A percentile compares a stretch with the other conserved stretches of the same genome.
phyloP scores from a whole-genome alignment of 441 rosid genomes.

The Populus hybrid region DNA sequence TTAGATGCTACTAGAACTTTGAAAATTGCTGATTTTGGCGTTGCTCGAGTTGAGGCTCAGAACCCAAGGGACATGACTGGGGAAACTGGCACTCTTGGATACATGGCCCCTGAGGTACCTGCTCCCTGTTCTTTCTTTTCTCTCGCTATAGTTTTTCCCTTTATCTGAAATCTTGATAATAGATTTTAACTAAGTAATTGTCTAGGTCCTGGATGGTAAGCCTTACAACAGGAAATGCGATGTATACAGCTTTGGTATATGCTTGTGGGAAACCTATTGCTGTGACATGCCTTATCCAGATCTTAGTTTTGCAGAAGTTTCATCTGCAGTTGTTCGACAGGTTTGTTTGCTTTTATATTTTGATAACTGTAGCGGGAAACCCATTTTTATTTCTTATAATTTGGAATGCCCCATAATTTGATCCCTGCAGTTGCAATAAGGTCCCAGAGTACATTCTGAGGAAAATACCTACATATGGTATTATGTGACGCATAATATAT shows the following conservation, averaged over 20 bases:
- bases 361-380: neutral
- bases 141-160: neutral
- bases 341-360: conserved; percentile 35
- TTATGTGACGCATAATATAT: too few relatives aligned
- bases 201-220: conserved; percentile 85
- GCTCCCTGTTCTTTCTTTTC: neutral
- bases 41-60: conserved; percentile 89
- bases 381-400: neutral
- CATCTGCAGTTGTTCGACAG: conserved; percentile 87
- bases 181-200: conserved; percentile 5
- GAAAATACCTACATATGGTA: too few relatives aligned
- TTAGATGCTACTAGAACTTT: conserved; percentile 50
- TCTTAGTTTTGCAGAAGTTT: conserved; percentile 76
- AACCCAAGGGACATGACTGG: conserved; percentile 93
- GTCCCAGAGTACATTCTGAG: too few relatives aligned
- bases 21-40: conserved; percentile 93
- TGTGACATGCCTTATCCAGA: conserved; percentile 86
- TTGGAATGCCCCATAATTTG: neutral
- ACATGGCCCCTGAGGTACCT: conserved; percentile 95
- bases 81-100: conserved; percentile 91
- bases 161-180: neutral
- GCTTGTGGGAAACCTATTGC: conserved; percentile 94
- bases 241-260: conserved; percentile 93
- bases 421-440: too few relatives aligned
- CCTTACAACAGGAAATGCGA: conserved; percentile 93